Conservation (phyloP, 371 early-diverging fungal species). For the Funneliformis caledonium region DNA sequence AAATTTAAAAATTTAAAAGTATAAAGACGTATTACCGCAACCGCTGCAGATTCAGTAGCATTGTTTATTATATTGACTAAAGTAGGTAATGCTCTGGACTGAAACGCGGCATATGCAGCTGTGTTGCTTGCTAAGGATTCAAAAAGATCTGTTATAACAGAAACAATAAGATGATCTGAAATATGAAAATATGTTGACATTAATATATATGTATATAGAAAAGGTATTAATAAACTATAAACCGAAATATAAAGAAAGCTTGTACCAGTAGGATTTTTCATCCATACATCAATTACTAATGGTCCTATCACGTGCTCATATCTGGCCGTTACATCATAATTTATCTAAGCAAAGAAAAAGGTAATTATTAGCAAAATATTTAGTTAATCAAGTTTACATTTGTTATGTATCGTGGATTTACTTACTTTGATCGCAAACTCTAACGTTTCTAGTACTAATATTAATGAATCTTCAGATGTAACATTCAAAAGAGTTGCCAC, state of each 20-base stretch:
- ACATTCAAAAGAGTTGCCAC: slow-evolving; percentile 62
- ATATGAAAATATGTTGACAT: neutral
- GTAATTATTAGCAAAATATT: neutral
- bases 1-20: neutral
- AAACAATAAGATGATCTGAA: slow-evolving; percentile 65
- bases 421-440: slow-evolving; percentile 68
- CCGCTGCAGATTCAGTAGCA: slow-evolving; percentile 54
- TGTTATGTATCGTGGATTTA: neutral
- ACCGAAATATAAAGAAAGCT: slow-evolving; percentile 30
- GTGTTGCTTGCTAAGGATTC: slow-evolving; percentile 75
- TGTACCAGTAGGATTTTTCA: slow-evolving; percentile 65
- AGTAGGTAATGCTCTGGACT: slow-evolving; percentile 71
- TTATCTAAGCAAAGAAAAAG: slow-evolving; percentile 50
- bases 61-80: slow-evolving; percentile 63
- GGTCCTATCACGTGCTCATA: slow-evolving; percentile 75
- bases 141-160: slow-evolving; percentile 80
- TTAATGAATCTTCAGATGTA: slow-evolving; percentile 78
- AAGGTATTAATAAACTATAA: neutral
- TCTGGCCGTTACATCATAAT: slow-evolving; percentile 69
- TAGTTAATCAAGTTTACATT: neutral
- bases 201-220: neutral
- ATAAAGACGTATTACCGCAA: slow-evolving; percentile 54
- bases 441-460: slow-evolving; percentile 82
- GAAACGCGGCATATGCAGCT: slow-evolving; percentile 64
- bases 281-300: slow-evolving; percentile 81